A percentile compares a stretch with the other conserved stretches of the same genome.
These are phyloP conservation scores for Epithemia pelagica DNA, from an alignment of 108 stramenopile species.

Conservation along the genomic window DNA sequence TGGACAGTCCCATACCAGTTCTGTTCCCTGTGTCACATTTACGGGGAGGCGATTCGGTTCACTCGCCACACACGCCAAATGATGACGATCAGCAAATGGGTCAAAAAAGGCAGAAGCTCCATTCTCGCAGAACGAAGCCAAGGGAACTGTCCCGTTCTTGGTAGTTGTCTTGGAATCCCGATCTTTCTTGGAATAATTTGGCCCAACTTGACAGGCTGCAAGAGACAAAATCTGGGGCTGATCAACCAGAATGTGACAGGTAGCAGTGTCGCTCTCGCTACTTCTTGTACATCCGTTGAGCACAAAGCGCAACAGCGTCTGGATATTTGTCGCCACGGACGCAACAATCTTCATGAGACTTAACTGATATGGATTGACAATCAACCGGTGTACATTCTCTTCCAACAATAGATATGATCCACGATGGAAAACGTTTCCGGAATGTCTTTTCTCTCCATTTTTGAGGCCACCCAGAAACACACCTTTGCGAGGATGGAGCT, in stretches of 20 bases:
- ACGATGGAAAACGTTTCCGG: background rate
- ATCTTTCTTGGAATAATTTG: background rate
- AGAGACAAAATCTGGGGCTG: background rate
- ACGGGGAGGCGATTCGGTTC: background rate
- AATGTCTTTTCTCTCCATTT: background rate
- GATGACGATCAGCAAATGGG: background rate
- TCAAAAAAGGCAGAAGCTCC: background rate
- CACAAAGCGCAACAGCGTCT: background rate
- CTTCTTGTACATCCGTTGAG: background rate
- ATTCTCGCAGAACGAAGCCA: background rate
- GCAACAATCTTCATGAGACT: background rate
- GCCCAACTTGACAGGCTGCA: background rate
- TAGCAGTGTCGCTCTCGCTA: background rate
- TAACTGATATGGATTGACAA: background rate
- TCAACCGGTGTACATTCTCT: background rate
- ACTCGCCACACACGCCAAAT: background rate
- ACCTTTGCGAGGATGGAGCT: background rate
- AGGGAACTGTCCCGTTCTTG: background rate
- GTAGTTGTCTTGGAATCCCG: background rate
- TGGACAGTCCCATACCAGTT: background rate
- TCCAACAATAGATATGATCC: background rate
- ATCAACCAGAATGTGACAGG: background rate
- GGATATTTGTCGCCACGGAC: background rate
- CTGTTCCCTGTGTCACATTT: background rate
- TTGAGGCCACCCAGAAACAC: background rate